A percentile compares a stretch with the other conserved stretches of the same genome.
These are phyloP conservation scores for Aspergillus sclerotiicarbonarius DNA, from an alignment of 495 filamentous ascomycete genomes.

Conservation along the genomic window DNA sequence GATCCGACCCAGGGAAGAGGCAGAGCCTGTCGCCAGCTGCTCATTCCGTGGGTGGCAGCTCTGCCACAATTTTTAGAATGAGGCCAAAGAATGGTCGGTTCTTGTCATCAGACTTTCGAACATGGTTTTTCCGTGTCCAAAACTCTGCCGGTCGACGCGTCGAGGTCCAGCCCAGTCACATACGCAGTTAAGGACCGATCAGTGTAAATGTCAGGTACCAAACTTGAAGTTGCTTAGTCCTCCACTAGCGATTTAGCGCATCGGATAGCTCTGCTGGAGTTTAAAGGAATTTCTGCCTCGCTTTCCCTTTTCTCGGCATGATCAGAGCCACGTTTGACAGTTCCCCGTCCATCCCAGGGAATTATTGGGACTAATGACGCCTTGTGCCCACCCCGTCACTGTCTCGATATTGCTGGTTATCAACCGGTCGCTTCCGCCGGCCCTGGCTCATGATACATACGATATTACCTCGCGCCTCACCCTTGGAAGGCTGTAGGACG, in stretches of 20 bases:
- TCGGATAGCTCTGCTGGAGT: conserved; percentile 3
- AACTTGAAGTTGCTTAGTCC: conserved; percentile 12
- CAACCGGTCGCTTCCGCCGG: neutral
- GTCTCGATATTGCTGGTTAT: neutral
- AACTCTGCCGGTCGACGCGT: neutral
- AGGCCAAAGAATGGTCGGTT: conserved; percentile 1
- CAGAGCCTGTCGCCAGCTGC: neutral
- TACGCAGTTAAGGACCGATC: neutral
- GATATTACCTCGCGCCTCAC: neutral
- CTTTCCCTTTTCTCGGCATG: neutral
- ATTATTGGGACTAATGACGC: neutral
- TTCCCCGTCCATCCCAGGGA: neutral
- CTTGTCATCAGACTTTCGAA: neutral
- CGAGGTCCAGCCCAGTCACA: too few relatives aligned
- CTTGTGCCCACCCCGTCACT: neutral
- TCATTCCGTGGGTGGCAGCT: conserved; percentile 3
- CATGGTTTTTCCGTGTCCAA: neutral
- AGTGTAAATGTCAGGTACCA: conserved; percentile 14
- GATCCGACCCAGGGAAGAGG: neutral
- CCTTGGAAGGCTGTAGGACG: neutral
- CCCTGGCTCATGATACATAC: neutral
- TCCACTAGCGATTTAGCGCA: conserved; percentile 7
- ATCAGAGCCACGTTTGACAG: neutral
- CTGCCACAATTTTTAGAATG: conserved; percentile 5
- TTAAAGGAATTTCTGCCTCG: neutral